A percentile compares a stretch with the other conserved stretches of the same genome.
Conservation (phyloP, 2,329 filamentous ascomycete genomes). For the Trichoderma koningii region DNA sequence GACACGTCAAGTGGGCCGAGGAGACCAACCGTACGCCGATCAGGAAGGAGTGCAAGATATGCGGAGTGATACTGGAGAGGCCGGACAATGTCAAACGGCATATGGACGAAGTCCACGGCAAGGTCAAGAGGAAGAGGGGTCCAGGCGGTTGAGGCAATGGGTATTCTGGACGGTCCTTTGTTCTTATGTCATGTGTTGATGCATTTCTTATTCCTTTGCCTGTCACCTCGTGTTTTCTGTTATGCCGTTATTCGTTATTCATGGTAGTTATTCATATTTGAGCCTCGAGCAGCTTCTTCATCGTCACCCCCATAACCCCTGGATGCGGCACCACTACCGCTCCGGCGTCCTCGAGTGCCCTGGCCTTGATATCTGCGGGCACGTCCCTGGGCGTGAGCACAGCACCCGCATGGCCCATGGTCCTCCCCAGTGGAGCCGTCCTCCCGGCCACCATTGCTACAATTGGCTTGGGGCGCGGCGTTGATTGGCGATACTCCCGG, state of each 20-base stretch:
- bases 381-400: constrained; percentile 45
- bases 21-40: not conserved
- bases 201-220: not conserved
- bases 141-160: not conserved
- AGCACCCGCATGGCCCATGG: constrained; percentile 75
- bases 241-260: not conserved
- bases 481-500: constrained; percentile 60
- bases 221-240: not conserved
- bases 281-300: constrained; percentile 39
- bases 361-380: constrained; percentile 39
- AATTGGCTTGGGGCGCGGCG: constrained; percentile 62
- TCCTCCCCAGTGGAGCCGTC: constrained; percentile 59
- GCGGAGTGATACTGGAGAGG: not conserved
- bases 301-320: constrained; percentile 41
- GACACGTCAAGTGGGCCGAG: constrained; percentile 15
- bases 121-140: constrained; percentile 18
- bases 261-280: not conserved
- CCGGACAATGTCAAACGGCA: constrained; percentile 18
- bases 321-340: constrained; percentile 44
- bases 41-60: not conserved
- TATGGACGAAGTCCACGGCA: constrained; percentile 14
- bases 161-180: not conserved
- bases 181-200: not conserved
- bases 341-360: constrained; percentile 41
- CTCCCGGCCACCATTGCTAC: constrained; percentile 67